Base-by-base conservation (phyloP, 2,329 filamentous ascomycete genomes). In the Aspergillus oerlinghausenensis region DNA sequence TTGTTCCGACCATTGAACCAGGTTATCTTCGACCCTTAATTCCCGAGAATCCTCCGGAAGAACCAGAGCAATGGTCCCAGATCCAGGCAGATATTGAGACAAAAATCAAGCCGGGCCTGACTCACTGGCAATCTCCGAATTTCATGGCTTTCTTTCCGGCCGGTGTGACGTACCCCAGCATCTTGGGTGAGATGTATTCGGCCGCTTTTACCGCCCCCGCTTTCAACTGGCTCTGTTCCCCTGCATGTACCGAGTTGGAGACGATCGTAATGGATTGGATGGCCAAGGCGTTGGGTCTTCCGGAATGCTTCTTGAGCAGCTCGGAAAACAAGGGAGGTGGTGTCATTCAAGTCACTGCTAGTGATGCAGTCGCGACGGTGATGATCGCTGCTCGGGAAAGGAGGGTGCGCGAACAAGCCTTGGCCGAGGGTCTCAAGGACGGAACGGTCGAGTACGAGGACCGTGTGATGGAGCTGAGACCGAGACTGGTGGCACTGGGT, bases 81-180 rank as follows among this genome's bases (percentile, higher is more conserved):
- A 97, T 97, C 68, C 89, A 91, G 66, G 81, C 84, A 56, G 93
- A 97, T 70, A 86, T 97, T 52, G 88, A 92, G 65, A 77, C 82
- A 48, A 90, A 94, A 71, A 96, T 97, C 69, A 85, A 96, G 70
- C 93, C 93, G 0, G 93, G 93, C 5, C 80, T 97, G 54, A 97
- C 93, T 0, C 93, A 97, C 76, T 97, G 93, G 92, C 88, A 96
- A 71, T 90, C 87, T 2, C 93, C 91, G 17, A 92, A 93, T 70
- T 97, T 96, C 81, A 90, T 97, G 84, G 93, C 93, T 48, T 97
- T 95, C 80, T 97, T 94, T 76, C 89, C 93, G 1, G 90, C 90
- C 51, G 86, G 85, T 25, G 86, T 87, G 53, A 90, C 88, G 38
- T 97, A 88, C 70, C 92, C 93, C 0, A 77, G 87, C 28, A 93